Evolutionary conservation across 495 filamentous ascomycete species (phyloP).

Genomic region (Tirmania nivea): DNA sequence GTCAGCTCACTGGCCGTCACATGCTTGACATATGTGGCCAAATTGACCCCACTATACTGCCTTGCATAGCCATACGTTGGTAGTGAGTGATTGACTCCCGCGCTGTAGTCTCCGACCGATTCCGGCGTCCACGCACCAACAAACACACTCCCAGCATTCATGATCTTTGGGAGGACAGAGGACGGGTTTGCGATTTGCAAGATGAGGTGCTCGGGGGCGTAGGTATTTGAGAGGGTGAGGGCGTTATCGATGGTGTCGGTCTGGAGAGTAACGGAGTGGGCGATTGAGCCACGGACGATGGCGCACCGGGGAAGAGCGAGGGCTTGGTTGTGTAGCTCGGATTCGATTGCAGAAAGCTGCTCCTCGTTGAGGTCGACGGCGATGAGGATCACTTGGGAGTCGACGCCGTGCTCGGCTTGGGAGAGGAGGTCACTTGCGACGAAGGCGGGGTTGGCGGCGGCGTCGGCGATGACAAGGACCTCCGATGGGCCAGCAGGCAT

Average conservation of each 20-base stretch:
- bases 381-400: conserved; percentile 87
- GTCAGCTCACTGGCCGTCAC: conserved; percentile 85
- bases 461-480: conserved; percentile 89
- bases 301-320: conserved; percentile 69
- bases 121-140: conserved; percentile 91
- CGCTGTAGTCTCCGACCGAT: conserved; percentile 91
- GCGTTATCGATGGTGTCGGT: conserved; percentile 63
- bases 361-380: conserved; percentile 54
- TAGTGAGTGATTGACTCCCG: conserved; percentile 88
- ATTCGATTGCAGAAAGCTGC: conserved; percentile 59
- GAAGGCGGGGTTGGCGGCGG: conserved; percentile 72
- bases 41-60: conserved; percentile 93
- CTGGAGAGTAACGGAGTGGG: conserved; percentile 73
- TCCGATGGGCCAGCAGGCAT: conserved; percentile 97
- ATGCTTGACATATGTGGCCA: conserved; percentile 87
- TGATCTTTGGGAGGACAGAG: conserved; percentile 48
- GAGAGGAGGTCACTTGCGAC: conserved; percentile 85
- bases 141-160: conserved; percentile 91
- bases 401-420: conserved; percentile 89
- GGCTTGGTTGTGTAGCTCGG: conserved; percentile 79
- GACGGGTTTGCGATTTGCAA: conserved; percentile 61
- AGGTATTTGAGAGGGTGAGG: conserved; percentile 69
- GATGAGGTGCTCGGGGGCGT: conserved; percentile 96
- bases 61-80: conserved; percentile 95
- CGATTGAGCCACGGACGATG: conserved; percentile 79